Percentiles rank a stretch among this genome's conserved stretches.
Evolutionary conservation across 441 rosid species (phyloP).

Genomic region (Gossypium davidsonii): DNA sequence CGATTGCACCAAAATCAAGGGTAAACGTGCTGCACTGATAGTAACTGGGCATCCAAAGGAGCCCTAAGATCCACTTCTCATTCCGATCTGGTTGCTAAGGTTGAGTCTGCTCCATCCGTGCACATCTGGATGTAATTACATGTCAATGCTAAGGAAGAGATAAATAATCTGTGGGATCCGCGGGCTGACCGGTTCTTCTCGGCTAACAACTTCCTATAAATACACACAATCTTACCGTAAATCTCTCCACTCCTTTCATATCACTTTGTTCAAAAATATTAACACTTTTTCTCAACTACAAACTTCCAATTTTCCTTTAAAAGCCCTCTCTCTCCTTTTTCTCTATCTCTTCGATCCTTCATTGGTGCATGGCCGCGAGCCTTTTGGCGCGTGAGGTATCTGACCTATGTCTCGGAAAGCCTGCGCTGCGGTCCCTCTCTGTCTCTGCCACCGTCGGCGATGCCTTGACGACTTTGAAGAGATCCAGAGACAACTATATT

Average conservation of each 20-base stretch:
- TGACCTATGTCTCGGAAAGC: constrained; percentile 71
- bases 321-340: not conserved
- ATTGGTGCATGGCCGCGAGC: constrained; percentile 56
- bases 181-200: constrained; percentile 11
- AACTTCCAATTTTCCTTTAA: not conserved
- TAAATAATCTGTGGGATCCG: too few species aligned
- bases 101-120: too few species aligned
- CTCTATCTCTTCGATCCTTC: constrained; percentile 1
- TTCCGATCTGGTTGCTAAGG: too few species aligned
- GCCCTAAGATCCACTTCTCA: too few species aligned
- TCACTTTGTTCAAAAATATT: not conserved
- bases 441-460: constrained; percentile 51
- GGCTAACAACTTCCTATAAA: constrained; percentile 14
- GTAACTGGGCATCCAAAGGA: too few species aligned
- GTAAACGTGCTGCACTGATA: too few species aligned
- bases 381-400: constrained; percentile 43
- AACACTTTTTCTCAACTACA: not conserved
- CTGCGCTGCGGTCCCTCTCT: constrained; percentile 48
- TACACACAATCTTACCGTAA: not conserved
- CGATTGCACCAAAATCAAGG: too few species aligned
- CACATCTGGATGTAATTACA: too few species aligned
- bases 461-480: constrained; percentile 41
- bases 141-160: too few species aligned
- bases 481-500: constrained; percentile 32
- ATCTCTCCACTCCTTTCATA: not conserved